Base-by-base conservation (phyloP, 2,329 filamentous ascomycete species). In the Aspergillus puulaauensis region DNA sequence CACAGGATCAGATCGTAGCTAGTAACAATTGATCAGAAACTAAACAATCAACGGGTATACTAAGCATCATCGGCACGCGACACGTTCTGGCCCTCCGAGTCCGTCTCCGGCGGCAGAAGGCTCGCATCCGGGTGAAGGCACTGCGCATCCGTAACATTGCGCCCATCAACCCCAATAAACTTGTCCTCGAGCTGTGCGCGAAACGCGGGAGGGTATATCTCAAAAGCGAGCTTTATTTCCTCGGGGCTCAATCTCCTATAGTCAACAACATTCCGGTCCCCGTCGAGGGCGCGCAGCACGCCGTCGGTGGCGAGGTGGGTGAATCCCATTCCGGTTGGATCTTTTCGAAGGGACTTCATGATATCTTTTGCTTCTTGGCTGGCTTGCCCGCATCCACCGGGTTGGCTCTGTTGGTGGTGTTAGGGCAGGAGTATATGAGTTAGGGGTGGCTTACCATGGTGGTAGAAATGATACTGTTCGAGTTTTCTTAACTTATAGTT, bases 291-390 rank as follows among this genome's bases (percentile, higher is more conserved):
- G 35, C 56, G 51, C 23, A 35, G 17, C n/a, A 58, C 56, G 35
- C 56, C 56, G 35, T 58, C 51, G 15, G n/a, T 45, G 35, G 43
- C 51, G 6, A 58, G 56, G 24, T 58, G 56, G 19, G 40, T 51
- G 45, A 51, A 54, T 17, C 56, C 56, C 35, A 39, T 2, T 8
- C 46, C 46, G 1, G 17, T 7, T 11, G 46, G 46, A 9, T 19
- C 15, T 37, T 37, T 37, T n/a, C 6, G 12, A 6, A n/a, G 15
- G 35, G 35, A 37, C 9, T 31, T 31, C 27, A 31, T 31, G 27
- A 31, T 31, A 11, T 31, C 27, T 8, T 31, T 31, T 31, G 27
- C 27, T 31, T 31, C 27, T 31, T 11, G 27, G 27, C 27, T 31
- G 27, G 9, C 27, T 31, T 31, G 27, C 27, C 27, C 27, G 27